phyloP scores from a whole-genome alignment of 192 early-diverging fungal genomes.

The Fimicolochytrium jonesii region DNA sequence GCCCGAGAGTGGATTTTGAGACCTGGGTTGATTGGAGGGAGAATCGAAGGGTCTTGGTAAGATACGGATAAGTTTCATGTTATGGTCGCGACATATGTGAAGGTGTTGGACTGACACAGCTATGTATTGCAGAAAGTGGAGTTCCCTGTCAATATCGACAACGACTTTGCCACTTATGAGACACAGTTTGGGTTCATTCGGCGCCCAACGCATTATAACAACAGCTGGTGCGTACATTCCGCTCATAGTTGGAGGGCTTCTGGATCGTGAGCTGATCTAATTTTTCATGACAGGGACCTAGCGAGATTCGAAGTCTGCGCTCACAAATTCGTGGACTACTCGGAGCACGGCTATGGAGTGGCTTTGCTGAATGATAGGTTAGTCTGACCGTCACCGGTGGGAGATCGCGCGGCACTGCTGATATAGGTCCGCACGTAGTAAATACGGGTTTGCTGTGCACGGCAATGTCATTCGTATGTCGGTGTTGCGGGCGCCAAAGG shows the following conservation, averaged over 20 bases:
- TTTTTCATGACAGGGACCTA: constrained; percentile 46
- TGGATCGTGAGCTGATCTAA: not conserved
- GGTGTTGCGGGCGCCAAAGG: constrained; percentile 85
- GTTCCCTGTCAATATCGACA: constrained; percentile 80
- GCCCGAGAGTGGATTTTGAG: constrained; percentile 80
- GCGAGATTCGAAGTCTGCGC: constrained; percentile 96
- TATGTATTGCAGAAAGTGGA: constrained; percentile 85
- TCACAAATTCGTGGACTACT: constrained; percentile 96
- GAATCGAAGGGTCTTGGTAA: constrained; percentile 73
- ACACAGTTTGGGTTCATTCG: constrained; percentile 90
- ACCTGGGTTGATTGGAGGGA: constrained; percentile 91
- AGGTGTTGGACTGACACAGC: no score
- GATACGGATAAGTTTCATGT: no score
- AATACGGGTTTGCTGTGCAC: constrained; percentile 89
- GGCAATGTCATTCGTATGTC: constrained; percentile 78
- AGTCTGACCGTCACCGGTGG: no score
- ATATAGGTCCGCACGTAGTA: constrained; percentile 47
- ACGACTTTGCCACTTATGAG: constrained; percentile 90
- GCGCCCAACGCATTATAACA: constrained; percentile 95
- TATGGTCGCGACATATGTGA: no score
- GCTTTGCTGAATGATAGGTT: constrained; percentile 84
- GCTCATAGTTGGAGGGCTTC: not conserved
- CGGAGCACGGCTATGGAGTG: constrained; percentile 92
- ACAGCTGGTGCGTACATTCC: constrained; percentile 68
- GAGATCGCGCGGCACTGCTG: not conserved